phyloP scores from a whole-genome alignment of 2,329 filamentous ascomycete species.

The Ophiostoma tasmaniense region DNA sequence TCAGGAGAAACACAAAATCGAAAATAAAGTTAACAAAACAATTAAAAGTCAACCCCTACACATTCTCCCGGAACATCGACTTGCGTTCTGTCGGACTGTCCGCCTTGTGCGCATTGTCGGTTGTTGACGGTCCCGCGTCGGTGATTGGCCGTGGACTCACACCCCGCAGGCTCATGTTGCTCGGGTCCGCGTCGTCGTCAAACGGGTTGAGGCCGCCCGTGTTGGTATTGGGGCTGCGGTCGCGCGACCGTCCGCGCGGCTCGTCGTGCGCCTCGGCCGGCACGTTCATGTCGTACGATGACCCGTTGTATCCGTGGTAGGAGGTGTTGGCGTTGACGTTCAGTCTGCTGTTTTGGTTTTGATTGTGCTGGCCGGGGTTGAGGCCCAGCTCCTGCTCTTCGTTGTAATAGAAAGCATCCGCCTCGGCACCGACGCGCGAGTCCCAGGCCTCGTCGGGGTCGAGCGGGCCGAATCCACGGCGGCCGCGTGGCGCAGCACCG shows the following conservation, averaged over 20 bases:
- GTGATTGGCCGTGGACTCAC: slow-evolving; percentile 66
- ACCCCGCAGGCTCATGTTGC: slow-evolving; percentile 54
- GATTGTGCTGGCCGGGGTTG: slow-evolving; percentile 27
- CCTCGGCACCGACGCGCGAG: slow-evolving; percentile 65
- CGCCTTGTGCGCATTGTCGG: slow-evolving; percentile 31
- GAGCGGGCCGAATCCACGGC: slow-evolving; percentile 44
- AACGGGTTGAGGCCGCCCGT: slow-evolving; percentile 51
- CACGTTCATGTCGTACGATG: slow-evolving; percentile 43
- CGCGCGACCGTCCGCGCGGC: slow-evolving; percentile 36
- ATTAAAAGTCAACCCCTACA: slow-evolving; percentile 35
- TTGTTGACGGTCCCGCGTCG: slow-evolving; percentile 30
- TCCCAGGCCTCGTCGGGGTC: slow-evolving; percentile 87
- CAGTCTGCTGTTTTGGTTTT: slow-evolving; percentile 11
- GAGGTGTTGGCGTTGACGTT: slow-evolving; percentile 11
- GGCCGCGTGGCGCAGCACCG: slow-evolving; percentile 31
- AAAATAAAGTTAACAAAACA: no score
- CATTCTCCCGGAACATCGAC: slow-evolving; percentile 62
- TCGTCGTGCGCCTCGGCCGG: slow-evolving; percentile 27
- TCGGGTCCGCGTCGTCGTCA: slow-evolving; percentile 51
- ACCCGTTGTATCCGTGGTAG: slow-evolving; percentile 24
- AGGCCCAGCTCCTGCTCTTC: slow-evolving; percentile 67
- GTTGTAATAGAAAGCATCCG: slow-evolving; percentile 50
- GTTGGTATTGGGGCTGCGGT: slow-evolving; percentile 29
- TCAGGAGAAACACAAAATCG: no score
- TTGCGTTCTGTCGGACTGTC: slow-evolving; percentile 59